These are phyloP conservation scores for Staphylotrichum longicolle DNA, from an alignment of 495 filamentous ascomycete species.

Conservation along the genomic window DNA sequence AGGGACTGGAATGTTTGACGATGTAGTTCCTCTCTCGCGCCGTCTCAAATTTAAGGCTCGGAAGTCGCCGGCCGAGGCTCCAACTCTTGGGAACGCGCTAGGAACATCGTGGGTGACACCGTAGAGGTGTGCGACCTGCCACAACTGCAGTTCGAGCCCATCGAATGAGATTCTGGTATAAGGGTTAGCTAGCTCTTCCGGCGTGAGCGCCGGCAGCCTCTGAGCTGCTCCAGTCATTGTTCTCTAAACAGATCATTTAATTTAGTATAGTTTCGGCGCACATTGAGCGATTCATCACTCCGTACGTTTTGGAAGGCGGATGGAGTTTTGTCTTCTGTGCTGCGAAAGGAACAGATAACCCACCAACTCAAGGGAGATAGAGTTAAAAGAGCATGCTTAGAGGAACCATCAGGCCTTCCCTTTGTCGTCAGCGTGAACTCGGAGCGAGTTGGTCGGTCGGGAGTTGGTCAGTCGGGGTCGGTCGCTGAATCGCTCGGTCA, in stretches of 20 bases:
- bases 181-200: constrained; percentile 5
- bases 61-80: constrained; percentile 2
- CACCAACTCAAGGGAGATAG: too few relatives aligned
- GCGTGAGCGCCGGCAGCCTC: constrained; percentile 12
- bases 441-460: too few relatives aligned
- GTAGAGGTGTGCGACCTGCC: constrained; percentile 23
- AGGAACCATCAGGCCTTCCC: too few relatives aligned
- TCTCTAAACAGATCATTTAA: neutral
- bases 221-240: neutral
- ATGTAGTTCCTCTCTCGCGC: neutral
- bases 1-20: neutral
- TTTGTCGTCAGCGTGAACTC: too few relatives aligned
- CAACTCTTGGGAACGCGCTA: neutral
- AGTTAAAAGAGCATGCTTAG: too few relatives aligned
- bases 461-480: too few relatives aligned
- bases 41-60: neutral
- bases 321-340: too few relatives aligned
- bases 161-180: constrained; percentile 4
- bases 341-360: too few relatives aligned
- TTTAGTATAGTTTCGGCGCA: too few relatives aligned
- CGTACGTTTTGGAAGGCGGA: too few relatives aligned
- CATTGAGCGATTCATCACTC: too few relatives aligned
- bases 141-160: constrained; percentile 11
- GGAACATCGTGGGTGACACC: neutral
- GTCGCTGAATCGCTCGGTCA: too few relatives aligned